Conservation (phyloP, 148 eudicot genomes). For the Cornus suecica region DNA sequence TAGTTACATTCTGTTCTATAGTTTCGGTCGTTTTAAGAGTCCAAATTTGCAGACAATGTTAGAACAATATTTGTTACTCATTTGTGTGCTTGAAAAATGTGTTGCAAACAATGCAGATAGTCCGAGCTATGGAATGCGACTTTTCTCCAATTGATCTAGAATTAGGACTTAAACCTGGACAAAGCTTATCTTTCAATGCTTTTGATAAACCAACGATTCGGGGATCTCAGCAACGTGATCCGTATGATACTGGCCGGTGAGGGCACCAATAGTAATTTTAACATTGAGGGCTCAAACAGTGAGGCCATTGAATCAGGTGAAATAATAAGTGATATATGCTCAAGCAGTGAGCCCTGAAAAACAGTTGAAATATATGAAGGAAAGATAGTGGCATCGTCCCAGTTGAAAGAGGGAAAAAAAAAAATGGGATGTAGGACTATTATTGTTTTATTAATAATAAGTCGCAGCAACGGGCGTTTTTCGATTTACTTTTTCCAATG, state of each 20-base stretch:
- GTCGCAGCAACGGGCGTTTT: too few relatives aligned
- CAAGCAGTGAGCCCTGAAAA: too few relatives aligned
- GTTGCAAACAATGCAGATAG: conserved; percentile 28
- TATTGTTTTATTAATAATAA: too few relatives aligned
- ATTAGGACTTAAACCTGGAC: conserved; percentile 40
- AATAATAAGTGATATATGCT: too few relatives aligned
- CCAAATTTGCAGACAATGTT: background rate
- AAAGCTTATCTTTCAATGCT: conserved; percentile 16
- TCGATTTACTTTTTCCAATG: too few relatives aligned
- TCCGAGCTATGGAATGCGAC: conserved; percentile 44
- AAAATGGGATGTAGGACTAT: too few relatives aligned
- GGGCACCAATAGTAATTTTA: background rate
- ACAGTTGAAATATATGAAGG: too few relatives aligned
- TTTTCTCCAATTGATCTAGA: conserved; percentile 36
- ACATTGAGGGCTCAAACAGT: background rate
- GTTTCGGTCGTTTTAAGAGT: background rate
- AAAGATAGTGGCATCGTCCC: too few relatives aligned
- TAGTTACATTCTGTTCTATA: too few relatives aligned
- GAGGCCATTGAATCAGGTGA: background rate
- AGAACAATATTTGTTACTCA: background rate
- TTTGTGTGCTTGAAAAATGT: background rate
- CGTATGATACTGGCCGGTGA: background rate
- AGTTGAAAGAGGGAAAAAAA: too few relatives aligned
- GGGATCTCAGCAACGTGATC: background rate
- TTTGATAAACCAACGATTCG: background rate